Evolutionary conservation across 2,329 filamentous ascomycete genomes (phyloP), one percentile per base, ranked within the genome.

Genomic region (Pleomassaria siparia): DNA sequence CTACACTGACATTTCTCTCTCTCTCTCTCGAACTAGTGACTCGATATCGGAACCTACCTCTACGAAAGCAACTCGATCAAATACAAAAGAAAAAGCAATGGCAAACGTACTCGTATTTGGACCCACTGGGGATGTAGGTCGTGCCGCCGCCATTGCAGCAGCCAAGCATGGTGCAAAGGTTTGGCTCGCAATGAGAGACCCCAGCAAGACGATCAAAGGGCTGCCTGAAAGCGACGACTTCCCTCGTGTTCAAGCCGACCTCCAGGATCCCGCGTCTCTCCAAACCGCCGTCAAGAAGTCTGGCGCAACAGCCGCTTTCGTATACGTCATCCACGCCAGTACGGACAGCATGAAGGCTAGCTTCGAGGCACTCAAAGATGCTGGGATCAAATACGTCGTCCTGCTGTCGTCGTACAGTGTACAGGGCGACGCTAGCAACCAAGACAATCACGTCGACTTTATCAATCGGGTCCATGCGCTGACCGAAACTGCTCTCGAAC

Each of bases 101-200:
- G 32, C 32, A 8, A 13, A 30, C n/a, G 65, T 74, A 11, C 73
- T 81, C 44, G 62, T 81, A 44, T 80, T 80, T 50, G 77, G 78
- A 15, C 70, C 78, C 12, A 78, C 78, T 8, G 78, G 78, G 33
- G 58, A 56, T 5, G 71, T 79, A 25, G 79, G 71, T 40, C 72
- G 72, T 16, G 57, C 60, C 8, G 64, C 70, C 2, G 76, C 77
- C 6, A 62, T 54, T 12, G 63, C 66, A 22, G 75, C 76, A 25
- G 62, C 66, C 11, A 47, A 66, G 24, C 67, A 62, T 24, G 76
- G 75, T 13, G 72, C 72, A 24, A 73, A 72, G 24, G 75, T 80
- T 4, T 63, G 64, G 40, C 71, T 81, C 2, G 77, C 75, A 1
- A 74, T 80, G 73, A 72, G 78, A 11, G 67, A 79, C 60, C 55